Percentiles rank a stretch among this genome's conserved stretches.
Evolutionary conservation across 2,329 filamentous ascomycete genomes (phyloP).

Genomic region (Fusarium illudens): DNA sequence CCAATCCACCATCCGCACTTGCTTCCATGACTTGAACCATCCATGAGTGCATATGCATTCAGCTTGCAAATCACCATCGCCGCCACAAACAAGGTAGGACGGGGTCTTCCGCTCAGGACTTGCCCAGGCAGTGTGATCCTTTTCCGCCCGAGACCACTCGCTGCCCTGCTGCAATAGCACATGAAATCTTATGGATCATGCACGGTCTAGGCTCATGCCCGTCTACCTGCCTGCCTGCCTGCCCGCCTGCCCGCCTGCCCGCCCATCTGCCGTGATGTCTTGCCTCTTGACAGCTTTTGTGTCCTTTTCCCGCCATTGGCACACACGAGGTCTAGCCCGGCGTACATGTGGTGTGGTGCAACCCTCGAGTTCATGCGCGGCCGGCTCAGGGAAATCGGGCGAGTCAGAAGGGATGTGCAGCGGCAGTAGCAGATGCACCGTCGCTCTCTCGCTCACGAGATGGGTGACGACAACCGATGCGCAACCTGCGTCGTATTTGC

Average conservation of each 20-base stretch:
- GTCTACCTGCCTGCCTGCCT: too few relatives aligned
- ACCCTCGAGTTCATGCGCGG: conserved; percentile 33
- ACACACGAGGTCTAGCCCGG: conserved; percentile 8
- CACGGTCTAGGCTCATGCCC: conserved; percentile 22
- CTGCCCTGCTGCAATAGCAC: conserved; percentile 9
- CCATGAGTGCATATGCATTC: conserved; percentile 24
- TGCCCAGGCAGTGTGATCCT: neutral
- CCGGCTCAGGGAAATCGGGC: conserved; percentile 13
- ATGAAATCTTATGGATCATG: conserved; percentile 36
- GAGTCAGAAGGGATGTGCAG: conserved; percentile 8
- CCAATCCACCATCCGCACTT: conserved; percentile 4
- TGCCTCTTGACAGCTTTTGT: conserved; percentile 23
- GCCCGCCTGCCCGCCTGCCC: neutral
- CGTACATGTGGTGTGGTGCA: conserved; percentile 27
- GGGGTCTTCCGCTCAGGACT: conserved; percentile 9
- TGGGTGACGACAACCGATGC: neutral
- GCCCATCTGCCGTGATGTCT: conserved; percentile 29
- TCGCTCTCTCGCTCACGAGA: neutral
- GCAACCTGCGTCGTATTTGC: conserved; percentile 13
- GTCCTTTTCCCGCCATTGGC: conserved; percentile 14
- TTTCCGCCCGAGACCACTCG: neutral
- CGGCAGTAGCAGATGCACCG: conserved; percentile 1
- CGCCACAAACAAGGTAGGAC: neutral
- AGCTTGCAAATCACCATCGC: conserved; percentile 27
- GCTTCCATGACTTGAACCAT: conserved; percentile 1